Conservation (phyloP, 176 grass and related monocot species). For the Miscanthus lutarioriparius region DNA sequence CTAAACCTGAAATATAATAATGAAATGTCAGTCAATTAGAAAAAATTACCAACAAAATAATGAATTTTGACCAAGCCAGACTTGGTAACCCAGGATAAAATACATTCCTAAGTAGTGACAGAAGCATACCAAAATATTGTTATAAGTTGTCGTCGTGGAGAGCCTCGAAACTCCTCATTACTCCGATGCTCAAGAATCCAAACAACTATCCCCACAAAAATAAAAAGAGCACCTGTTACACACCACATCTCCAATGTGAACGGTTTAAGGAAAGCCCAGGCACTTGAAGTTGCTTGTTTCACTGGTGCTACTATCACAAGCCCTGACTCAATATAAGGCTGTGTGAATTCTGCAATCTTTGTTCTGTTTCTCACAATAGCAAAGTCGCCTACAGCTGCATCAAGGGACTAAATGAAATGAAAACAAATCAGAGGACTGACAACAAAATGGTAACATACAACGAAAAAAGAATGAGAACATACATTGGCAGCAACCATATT, state of each 20-base stretch:
- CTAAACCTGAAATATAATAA: constrained; percentile 70
- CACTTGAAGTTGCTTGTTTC: constrained; percentile 57
- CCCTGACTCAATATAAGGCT: constrained; percentile 74
- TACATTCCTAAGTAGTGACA: not conserved
- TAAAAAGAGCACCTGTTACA: constrained; percentile 69
- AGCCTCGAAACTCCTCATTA: constrained; percentile 76
- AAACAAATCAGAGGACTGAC: constrained; percentile 23
- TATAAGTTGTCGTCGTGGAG: constrained; percentile 56
- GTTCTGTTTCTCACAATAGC: constrained; percentile 85
- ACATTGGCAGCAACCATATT: constrained; percentile 71
- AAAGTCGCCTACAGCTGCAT: constrained; percentile 83
- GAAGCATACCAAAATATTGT: constrained; percentile 74
- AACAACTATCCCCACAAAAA: constrained; percentile 73
- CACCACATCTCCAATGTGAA: constrained; percentile 88
- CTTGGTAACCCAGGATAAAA: not conserved
- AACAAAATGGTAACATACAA: constrained; percentile 28
- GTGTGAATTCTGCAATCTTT: constrained; percentile 76
- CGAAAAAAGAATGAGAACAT: constrained; percentile 29
- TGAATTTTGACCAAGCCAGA: not conserved
- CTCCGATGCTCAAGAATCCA: constrained; percentile 85
- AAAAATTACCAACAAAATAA: constrained; percentile 11
- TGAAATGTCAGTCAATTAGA: constrained; percentile 26
- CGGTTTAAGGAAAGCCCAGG: constrained; percentile 85
- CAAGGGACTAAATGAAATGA: constrained; percentile 50
- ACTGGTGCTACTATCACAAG: constrained; percentile 72